Evolutionary conservation across 345 rosid genomes (phyloP).

Genomic region (Populus davidiana): DNA sequence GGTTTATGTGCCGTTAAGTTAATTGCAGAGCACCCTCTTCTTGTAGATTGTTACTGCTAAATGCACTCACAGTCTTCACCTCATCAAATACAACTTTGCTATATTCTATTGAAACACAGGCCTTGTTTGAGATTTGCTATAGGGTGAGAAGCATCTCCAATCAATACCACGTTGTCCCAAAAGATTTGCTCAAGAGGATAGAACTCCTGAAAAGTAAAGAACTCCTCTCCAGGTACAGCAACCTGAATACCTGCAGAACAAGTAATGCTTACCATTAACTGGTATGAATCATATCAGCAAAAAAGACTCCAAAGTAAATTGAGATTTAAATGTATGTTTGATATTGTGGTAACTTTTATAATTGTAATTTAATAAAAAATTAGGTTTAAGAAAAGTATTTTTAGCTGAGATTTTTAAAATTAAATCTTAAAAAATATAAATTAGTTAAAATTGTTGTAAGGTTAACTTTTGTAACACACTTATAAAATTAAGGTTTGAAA

Average conservation of each 20-base stretch:
- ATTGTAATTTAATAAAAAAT: too few species aligned
- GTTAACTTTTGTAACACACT: too few species aligned
- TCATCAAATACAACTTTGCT: background rate
- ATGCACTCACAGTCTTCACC: background rate
- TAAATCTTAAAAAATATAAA: too few species aligned
- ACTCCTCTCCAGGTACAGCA: slow-evolving; percentile 88
- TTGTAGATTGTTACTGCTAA: background rate
- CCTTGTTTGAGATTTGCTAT: slow-evolving; percentile 35
- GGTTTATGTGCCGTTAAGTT: background rate
- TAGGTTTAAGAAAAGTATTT: too few species aligned
- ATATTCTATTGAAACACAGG: background rate
- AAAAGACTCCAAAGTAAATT: background rate
- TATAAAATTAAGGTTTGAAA: too few species aligned
- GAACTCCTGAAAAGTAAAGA: slow-evolving; percentile 48
- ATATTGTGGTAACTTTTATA: too few species aligned
- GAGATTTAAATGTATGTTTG: too few species aligned
- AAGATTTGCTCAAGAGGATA: slow-evolving; percentile 47
- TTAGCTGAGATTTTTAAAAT: too few species aligned
- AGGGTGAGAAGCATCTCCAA: slow-evolving; percentile 89
- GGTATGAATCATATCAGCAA: background rate
- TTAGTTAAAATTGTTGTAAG: too few species aligned
- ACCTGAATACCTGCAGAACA: slow-evolving; percentile 61
- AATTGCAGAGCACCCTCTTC: background rate
- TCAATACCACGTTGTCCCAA: slow-evolving; percentile 55
- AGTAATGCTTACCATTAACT: background rate